Evolutionary conservation across 352 stramenopile species (phyloP).

Genomic region (Thalassiosira hispida): DNA sequence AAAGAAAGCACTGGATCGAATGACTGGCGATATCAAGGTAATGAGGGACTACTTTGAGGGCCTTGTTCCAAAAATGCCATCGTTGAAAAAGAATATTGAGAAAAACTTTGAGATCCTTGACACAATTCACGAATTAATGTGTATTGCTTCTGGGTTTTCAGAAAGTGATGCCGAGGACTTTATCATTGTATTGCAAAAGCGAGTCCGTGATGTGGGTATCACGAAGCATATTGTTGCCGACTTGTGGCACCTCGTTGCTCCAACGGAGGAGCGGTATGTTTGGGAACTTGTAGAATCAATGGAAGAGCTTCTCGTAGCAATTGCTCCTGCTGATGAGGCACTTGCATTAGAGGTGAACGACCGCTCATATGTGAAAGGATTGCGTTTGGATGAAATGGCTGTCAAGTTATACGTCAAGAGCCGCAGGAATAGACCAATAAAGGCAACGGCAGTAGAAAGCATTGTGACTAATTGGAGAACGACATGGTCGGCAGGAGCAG

Average conservation of each 20-base stretch:
- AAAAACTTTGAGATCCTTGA: constrained; percentile 79
- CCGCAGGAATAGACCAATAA: constrained; percentile 65
- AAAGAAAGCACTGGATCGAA: constrained; percentile 64
- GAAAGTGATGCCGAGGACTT: constrained; percentile 75
- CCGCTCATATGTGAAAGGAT: constrained; percentile 73
- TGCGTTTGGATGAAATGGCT: constrained; percentile 78
- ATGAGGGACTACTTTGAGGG: constrained; percentile 81
- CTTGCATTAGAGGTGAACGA: constrained; percentile 63
- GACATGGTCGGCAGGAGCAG: constrained; percentile 38
- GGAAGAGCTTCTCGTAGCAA: constrained; percentile 69
- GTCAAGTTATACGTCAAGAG: constrained; percentile 68
- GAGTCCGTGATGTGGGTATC: constrained; percentile 73
- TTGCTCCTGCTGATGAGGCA: constrained; percentile 71
- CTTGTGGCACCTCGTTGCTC: constrained; percentile 78
- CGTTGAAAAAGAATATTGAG: constrained; percentile 74
- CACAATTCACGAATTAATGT: constrained; percentile 72
- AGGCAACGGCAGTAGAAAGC: constrained; percentile 49
- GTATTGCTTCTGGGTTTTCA: constrained; percentile 68
- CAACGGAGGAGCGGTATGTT: constrained; percentile 66
- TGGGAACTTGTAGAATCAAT: constrained; percentile 79
- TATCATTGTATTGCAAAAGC: constrained; percentile 79
- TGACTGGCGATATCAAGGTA: constrained; percentile 73
- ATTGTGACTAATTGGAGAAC: constrained; percentile 58
- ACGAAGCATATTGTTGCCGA: constrained; percentile 80
- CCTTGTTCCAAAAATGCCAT: constrained; percentile 63